These are phyloP conservation scores for Combretum micranthum DNA, from an alignment of 345 rosid species.

Conservation along the genomic window DNA sequence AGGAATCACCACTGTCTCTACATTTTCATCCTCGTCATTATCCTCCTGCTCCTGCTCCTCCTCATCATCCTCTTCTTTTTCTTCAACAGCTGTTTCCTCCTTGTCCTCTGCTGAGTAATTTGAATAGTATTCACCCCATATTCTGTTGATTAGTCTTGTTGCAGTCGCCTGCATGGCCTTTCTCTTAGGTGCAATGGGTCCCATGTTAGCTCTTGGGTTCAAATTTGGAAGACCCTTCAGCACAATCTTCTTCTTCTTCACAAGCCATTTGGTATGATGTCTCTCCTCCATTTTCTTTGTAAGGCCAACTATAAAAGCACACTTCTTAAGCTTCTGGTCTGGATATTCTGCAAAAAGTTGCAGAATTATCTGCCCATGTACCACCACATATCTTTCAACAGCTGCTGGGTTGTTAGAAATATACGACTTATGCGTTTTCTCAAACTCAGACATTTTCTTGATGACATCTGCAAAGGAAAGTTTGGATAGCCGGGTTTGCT, in stretches of 20 bases:
- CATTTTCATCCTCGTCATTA: slow-evolving; percentile 39
- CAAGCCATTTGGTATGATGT: slow-evolving; percentile 75
- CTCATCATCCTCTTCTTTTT: slow-evolving; percentile 32
- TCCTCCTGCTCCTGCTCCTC: slow-evolving; percentile 38
- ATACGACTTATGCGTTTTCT: slow-evolving; percentile 39
- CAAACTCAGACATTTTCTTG: slow-evolving; percentile 40
- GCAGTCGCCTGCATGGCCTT: slow-evolving; percentile 84
- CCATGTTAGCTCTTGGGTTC: slow-evolving; percentile 61
- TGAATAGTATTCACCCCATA: slow-evolving; percentile 82
- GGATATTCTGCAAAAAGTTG: slow-evolving; percentile 69
- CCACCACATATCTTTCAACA: slow-evolving; percentile 68
- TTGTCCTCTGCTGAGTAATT: slow-evolving; percentile 46
- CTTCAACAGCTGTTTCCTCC: slow-evolving; percentile 24
- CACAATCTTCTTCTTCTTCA: slow-evolving; percentile 51
- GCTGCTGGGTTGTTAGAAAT: slow-evolving; percentile 53
- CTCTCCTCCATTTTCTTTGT: slow-evolving; percentile 58
- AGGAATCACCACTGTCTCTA: slow-evolving; percentile 18
- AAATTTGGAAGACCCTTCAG: slow-evolving; percentile 34
- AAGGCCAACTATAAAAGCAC: slow-evolving; percentile 56
- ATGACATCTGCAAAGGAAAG: slow-evolving; percentile 58
- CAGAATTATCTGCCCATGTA: slow-evolving; percentile 70
- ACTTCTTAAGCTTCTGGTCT: slow-evolving; percentile 32
- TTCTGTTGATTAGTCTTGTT: slow-evolving; percentile 64
- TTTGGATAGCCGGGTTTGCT: slow-evolving; percentile 46
- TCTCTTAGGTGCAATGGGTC: slow-evolving; percentile 37